Evolutionary conservation across 768 basidiomycete species (phyloP).

Genomic region (Grammothele lineata): DNA sequence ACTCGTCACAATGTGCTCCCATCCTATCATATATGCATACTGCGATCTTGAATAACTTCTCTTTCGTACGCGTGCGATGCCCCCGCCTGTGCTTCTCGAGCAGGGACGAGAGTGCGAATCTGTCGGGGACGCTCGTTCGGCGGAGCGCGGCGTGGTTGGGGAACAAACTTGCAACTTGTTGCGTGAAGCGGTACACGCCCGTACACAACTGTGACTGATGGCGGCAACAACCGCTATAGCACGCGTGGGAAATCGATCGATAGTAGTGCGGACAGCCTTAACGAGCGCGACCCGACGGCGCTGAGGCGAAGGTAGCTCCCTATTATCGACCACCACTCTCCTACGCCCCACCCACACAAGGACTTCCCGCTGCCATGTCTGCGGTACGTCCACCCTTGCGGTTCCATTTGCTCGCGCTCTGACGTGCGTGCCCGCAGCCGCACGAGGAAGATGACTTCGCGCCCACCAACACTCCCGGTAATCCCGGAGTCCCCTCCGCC

Average conservation of each 20-base stretch:
- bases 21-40: constrained; percentile 1
- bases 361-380: not conserved
- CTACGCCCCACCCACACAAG: constrained; percentile 40
- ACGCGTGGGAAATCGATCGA: constrained; percentile 73
- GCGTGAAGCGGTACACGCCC: no score
- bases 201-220: no score
- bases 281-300: constrained; percentile 13
- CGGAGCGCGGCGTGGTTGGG: no score
- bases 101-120: no score
- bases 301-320: constrained; percentile 17
- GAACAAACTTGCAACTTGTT: no score
- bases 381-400: no score
- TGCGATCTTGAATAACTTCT: not conserved
- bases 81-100: no score
- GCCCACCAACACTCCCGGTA: constrained; percentile 67
- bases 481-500: constrained; percentile 9
- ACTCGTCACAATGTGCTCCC: not conserved
- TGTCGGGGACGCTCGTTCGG: no score
- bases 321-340: constrained; percentile 13
- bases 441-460: constrained; percentile 72
- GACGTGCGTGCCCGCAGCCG: no score
- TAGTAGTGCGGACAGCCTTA: constrained; percentile 22
- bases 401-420: no score
- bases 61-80: not conserved
- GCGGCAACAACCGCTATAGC: constrained; percentile 44